Percentiles rank a stretch among this genome's conserved stretches.
phyloP scores from a whole-genome alignment of 2,329 filamentous ascomycete genomes.

The Diaporthe citriasiana region DNA sequence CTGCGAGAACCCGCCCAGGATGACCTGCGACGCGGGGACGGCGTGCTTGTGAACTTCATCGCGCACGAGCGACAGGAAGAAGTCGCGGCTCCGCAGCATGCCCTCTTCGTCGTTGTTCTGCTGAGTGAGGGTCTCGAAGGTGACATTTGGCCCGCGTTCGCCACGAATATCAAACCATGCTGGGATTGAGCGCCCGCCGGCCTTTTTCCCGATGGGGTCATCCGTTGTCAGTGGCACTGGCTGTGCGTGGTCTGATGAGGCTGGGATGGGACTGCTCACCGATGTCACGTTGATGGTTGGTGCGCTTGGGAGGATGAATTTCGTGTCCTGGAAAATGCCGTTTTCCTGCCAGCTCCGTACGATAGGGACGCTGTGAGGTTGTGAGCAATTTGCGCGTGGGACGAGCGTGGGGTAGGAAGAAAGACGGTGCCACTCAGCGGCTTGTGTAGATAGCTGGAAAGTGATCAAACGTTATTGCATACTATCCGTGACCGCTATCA shows the following conservation, averaged over 20 bases:
- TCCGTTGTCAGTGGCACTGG: not conserved
- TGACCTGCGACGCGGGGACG: constrained; percentile 27
- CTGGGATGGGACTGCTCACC: not conserved
- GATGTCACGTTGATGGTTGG: constrained; percentile 21
- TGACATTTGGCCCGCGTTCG: constrained; percentile 30
- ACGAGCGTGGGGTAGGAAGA: no score
- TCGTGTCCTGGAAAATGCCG: constrained; percentile 37
- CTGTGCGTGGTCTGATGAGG: not conserved
- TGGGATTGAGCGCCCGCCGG: constrained; percentile 21
- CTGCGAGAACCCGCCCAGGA: constrained; percentile 36
- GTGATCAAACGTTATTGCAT: not conserved
- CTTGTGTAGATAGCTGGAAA: not conserved
- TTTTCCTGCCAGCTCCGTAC: constrained; percentile 27
- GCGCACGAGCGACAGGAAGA: constrained; percentile 23
- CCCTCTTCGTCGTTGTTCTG: constrained; percentile 29
- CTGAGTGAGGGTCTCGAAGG: constrained; percentile 27
- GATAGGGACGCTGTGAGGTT: not conserved
- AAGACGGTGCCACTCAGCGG: not conserved
- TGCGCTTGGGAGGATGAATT: constrained; percentile 36
- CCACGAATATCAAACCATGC: constrained; percentile 37
- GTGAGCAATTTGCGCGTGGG: not conserved
- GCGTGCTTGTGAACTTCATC: not conserved
- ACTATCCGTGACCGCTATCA: constrained; percentile 34
- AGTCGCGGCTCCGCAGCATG: constrained; percentile 37
- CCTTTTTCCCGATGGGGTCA: not conserved